Conservation (phyloP, 1,139 yeast species). For the Kodamaea sp. region DNA sequence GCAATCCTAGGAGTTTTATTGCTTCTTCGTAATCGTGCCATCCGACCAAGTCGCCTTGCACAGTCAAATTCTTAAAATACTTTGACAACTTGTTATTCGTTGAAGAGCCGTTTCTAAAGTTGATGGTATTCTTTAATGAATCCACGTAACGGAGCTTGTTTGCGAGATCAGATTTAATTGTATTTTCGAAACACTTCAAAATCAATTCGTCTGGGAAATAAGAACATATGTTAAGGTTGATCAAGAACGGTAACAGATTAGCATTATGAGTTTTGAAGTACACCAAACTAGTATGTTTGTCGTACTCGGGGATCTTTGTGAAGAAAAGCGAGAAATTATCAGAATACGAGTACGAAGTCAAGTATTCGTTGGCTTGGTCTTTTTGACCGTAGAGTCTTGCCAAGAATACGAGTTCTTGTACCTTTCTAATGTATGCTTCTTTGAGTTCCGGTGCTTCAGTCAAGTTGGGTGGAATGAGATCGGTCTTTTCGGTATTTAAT, state of each 20-base stretch:
- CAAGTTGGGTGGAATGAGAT: constrained; percentile 61
- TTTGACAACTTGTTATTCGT: constrained; percentile 31
- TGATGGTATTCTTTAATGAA: constrained; percentile 37
- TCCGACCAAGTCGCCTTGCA: constrained; percentile 61
- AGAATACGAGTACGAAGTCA: constrained; percentile 39
- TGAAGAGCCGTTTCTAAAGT: constrained; percentile 15
- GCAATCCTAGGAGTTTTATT: constrained; percentile 55
- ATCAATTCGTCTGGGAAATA: constrained; percentile 65
- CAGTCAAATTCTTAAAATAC: constrained; percentile 52
- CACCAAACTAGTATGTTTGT: constrained; percentile 36
- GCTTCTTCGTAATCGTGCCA: constrained; percentile 59
- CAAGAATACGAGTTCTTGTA: constrained; percentile 47
- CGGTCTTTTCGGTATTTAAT: constrained; percentile 38
- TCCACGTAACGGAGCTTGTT: constrained; percentile 69
- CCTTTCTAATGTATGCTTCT: constrained; percentile 53
- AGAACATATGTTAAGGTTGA: constrained; percentile 58
- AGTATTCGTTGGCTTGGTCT: constrained; percentile 29
- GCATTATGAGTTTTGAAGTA: constrained; percentile 27
- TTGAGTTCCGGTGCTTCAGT: constrained; percentile 26
- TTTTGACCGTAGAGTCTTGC: constrained; percentile 31
- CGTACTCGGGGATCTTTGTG: constrained; percentile 41
- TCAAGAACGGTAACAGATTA: constrained; percentile 33
- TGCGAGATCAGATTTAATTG: constrained; percentile 52
- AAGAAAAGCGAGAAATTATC: constrained; percentile 39
- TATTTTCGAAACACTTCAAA: constrained; percentile 59